Base-by-base conservation (phyloP, 805 yeast genomes). In the Candida dendrica region DNA sequence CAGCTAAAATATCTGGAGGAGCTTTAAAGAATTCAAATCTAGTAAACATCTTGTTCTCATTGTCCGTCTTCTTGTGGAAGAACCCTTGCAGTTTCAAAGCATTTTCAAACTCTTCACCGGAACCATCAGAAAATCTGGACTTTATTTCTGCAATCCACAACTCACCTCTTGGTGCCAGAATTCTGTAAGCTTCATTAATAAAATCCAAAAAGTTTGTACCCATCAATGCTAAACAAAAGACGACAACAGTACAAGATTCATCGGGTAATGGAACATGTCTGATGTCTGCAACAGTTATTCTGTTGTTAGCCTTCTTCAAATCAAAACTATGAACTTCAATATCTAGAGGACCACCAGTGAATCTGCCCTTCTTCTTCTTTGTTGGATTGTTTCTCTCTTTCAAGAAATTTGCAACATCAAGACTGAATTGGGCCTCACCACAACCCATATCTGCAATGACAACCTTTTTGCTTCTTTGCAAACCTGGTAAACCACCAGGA, bases 371-470 rank as follows among this genome's bases (percentile, higher is more conserved):
- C 45, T 64, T 61, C 27, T 56, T 58, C 27, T 41, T 41, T n/a
- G 32, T 36, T 17, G 34, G 33, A 22, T 56, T 60, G 37, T 58
- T 61, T 45, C 51, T 53, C 18, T 57, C 53, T 39, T 65, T 64
- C 46, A 74, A 64, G 51, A 75, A 74, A 9, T 72, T 69, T 39
- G 68, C 68, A 39, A 86, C 72, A 51, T 88, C 85, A 33, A 70
- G 62, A 1, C 96, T 80, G 37, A 93, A 72, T 53, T 85, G 84
- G 0, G 98, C 98, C 63, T 93, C 98, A 42, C 98, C 99, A 62
- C 98, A 93, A 10, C 98, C 99, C 98, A 93, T 91, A 65, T 93
- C 98, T 0, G 98, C 97, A 45, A 93, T 75, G 3, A 84, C 88
- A 31, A 91, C 79, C 45, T 74, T 72, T 37, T 71, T 75, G 18